Evolutionary conservation across 352 stramenopile species (phyloP).

Genomic region (Globisporangium spiculum): DNA sequence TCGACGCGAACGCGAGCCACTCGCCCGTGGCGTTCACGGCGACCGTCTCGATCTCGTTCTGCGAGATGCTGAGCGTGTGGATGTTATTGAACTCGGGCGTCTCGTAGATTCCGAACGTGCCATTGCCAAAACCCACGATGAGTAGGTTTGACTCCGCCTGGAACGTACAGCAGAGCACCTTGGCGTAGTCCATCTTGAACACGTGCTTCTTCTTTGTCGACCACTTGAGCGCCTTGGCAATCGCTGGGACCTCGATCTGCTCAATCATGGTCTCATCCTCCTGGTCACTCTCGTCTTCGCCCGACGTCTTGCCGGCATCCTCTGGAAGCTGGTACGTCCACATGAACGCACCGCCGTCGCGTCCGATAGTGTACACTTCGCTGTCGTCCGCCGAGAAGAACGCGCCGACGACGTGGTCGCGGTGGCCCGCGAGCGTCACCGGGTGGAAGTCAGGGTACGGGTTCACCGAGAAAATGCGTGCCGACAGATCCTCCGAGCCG

Average conservation of each 20-base stretch:
- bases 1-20: conserved; percentile 97
- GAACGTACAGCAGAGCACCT: conserved; percentile 88
- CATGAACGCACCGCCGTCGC: conserved; percentile 85
- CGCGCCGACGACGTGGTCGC: conserved; percentile 78
- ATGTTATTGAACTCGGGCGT: conserved; percentile 95
- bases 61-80: conserved; percentile 93
- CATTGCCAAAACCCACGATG: conserved; percentile 95
- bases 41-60: conserved; percentile 90
- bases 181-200: conserved; percentile 89
- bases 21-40: conserved; percentile 95
- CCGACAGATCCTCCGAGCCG: conserved; percentile 84
- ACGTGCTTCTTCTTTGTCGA: conserved; percentile 84
- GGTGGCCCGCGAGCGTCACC: conserved; percentile 87
- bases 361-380: conserved; percentile 83
- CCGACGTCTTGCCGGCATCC: conserved; percentile 28
- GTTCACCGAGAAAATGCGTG: conserved; percentile 82
- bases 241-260: conserved; percentile 42
- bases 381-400: conserved; percentile 84
- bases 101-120: conserved; percentile 98
- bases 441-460: conserved; percentile 74
- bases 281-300: conserved; percentile 29
- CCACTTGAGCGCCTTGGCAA: conserved; percentile 80
- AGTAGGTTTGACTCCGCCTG: conserved; percentile 87
- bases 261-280: conserved; percentile 30
- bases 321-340: conserved; percentile 76